Conservation (phyloP, 2,329 filamentous ascomycete species). For the Microcera coccophila region DNA sequence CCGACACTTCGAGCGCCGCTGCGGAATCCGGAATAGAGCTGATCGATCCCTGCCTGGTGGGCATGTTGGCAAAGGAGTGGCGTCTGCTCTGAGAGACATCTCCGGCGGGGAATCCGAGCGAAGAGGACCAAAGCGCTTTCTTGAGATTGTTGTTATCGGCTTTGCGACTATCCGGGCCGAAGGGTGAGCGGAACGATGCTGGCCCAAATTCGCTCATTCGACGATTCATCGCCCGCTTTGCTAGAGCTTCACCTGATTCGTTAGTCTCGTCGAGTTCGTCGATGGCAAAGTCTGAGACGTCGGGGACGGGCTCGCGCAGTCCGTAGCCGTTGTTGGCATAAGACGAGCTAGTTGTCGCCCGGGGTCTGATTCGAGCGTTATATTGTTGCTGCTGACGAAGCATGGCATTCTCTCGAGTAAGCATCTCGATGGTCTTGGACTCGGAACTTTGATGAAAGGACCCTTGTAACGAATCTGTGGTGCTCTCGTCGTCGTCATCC, state of each 20-base stretch:
- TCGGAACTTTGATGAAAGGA: conserved; percentile 53
- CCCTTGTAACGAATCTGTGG: conserved; percentile 46
- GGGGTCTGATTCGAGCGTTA: conserved; percentile 52
- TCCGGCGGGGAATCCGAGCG: conserved; percentile 60
- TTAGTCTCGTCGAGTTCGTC: conserved; percentile 64
- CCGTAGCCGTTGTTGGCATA: conserved; percentile 57
- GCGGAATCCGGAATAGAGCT: conserved; percentile 55
- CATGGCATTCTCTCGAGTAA: conserved; percentile 60
- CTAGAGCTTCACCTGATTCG: conserved; percentile 46
- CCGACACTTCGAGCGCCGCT: conserved; percentile 43
- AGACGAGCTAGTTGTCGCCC: conserved; percentile 53
- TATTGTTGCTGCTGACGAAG: conserved; percentile 54
- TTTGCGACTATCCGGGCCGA: conserved; percentile 57
- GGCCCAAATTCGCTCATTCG: conserved; percentile 57
- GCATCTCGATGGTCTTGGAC: conserved; percentile 60
- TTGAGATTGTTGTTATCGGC: conserved; percentile 56
- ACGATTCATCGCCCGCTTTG: conserved; percentile 45
- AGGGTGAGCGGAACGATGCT: conserved; percentile 45
- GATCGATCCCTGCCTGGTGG: conserved; percentile 60
- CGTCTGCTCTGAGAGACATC: conserved; percentile 70
- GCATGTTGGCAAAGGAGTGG: conserved; percentile 73
- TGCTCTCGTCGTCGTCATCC: conserved; percentile 60
- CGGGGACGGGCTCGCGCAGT: conserved; percentile 57
- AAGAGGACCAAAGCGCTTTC: conserved; percentile 68
- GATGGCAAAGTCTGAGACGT: conserved; percentile 68